These are phyloP conservation scores for Rhododendron ferrugineum DNA, from an alignment of 148 eudicot genomes.

Conservation along the genomic window DNA sequence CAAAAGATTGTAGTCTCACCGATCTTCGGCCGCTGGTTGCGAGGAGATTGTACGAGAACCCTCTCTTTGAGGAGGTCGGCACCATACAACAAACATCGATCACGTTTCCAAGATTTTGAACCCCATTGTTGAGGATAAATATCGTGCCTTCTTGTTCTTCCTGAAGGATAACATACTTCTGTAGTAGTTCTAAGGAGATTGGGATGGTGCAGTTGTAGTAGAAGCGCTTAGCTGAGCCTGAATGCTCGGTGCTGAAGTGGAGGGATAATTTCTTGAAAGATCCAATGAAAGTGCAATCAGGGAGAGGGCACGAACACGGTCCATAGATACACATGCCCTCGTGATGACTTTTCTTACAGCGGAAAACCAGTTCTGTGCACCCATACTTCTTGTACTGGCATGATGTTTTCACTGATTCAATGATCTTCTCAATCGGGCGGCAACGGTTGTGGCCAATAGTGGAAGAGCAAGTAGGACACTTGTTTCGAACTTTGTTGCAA, in stretches of 20 bases:
- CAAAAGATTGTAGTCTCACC: slow-evolving; percentile 22
- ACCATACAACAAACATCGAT: slow-evolving; percentile 29
- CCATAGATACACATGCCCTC: slow-evolving; percentile 38
- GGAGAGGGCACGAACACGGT: slow-evolving; percentile 55
- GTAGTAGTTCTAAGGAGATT: slow-evolving; percentile 16
- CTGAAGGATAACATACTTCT: slow-evolving; percentile 32
- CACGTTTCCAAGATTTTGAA: slow-evolving; percentile 15
- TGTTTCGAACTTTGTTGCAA: neutral
- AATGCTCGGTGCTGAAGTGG: slow-evolving; percentile 34
- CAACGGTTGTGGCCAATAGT: neutral
- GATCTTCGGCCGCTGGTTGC: slow-evolving; percentile 22
- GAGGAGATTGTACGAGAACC: slow-evolving; percentile 31
- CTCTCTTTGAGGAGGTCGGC: slow-evolving; percentile 17
- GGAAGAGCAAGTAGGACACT: neutral
- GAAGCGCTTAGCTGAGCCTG: slow-evolving; percentile 26
- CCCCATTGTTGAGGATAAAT: slow-evolving; percentile 34
- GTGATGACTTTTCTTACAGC: slow-evolving; percentile 43
- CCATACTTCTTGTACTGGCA: slow-evolving; percentile 28
- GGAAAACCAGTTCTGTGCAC: slow-evolving; percentile 40
- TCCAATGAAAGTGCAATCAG: slow-evolving; percentile 38
- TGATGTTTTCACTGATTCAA: neutral
- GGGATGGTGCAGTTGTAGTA: slow-evolving; percentile 21
- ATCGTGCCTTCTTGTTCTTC: slow-evolving; percentile 30
- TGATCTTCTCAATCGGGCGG: neutral
- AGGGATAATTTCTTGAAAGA: slow-evolving; percentile 28